Evolutionary conservation across 768 basidiomycete genomes (phyloP), one percentile per base, ranked within the genome.

Genomic region (Boletus edulis): DNA sequence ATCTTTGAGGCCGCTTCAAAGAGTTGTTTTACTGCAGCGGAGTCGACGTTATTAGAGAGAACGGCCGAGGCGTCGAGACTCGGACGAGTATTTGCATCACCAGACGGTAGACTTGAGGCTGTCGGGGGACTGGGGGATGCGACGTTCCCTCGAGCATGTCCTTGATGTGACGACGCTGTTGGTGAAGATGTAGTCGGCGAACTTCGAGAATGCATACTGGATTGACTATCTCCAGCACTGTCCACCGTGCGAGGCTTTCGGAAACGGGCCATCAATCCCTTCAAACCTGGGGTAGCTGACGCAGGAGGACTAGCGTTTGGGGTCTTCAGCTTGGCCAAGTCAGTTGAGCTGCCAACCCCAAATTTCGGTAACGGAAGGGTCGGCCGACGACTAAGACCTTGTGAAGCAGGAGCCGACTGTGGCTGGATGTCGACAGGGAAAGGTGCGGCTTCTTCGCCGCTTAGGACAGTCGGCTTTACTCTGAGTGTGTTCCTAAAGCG

Each of bases 261-360:
- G 67, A 92, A 89, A 31, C 87, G 83, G 29, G 89, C 82, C 81
- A 93, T 91, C 69, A 93, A 86, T 14, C 89, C 86, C 68, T 83
- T 89, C 24, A 92, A 64, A 20, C 89, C 86, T 34, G 90, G 90
- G 18, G 84, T 78, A 27, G 87, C 81, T 20, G 86, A 83, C 4
- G 87, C 81, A 60, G 87, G 84, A n/a, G 87, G 86, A 56, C 80
- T 82, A 2, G 82, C 70, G 31, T 81, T 68, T 18, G 81, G 71
- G 4, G 81, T 76, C 65, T 83, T 87, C 56, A 80, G 78, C 59
- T 82, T 77, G 22, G 71, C 73, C 17, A 74, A 62, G 46, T 89
- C 87, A 4, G 77, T 78, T 9, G 82, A 61, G 49, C 69, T 69
- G 4, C 67, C 61, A n/a, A 62, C 46, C 8, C 59, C 58, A 5